Evolutionary conservation across 352 stramenopile species (phyloP).

Genomic region (Phytopythium delawarense): DNA sequence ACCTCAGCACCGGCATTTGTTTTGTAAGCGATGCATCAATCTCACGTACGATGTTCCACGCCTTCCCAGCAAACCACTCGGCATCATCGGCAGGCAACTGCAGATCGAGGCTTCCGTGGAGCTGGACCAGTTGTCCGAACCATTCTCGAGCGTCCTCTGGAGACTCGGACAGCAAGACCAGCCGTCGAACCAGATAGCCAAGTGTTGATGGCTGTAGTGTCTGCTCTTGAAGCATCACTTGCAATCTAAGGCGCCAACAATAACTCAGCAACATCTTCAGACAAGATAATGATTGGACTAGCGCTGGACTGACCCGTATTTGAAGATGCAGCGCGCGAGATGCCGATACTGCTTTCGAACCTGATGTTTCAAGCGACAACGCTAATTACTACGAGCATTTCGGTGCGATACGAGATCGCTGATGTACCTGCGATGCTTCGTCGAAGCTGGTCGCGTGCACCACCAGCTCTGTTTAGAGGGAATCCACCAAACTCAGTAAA

Average conservation of each 20-base stretch:
- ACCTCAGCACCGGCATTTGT: not conserved
- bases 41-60: constrained; percentile 67
- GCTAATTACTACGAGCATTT: not conserved
- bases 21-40: not conserved
- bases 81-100: constrained; percentile 38
- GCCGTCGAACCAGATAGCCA: constrained; percentile 52
- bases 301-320: constrained; percentile 30
- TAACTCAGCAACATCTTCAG: not conserved
- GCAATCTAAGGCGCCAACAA: constrained; percentile 29
- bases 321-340: constrained; percentile 62
- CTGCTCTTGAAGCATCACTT: constrained; percentile 49
- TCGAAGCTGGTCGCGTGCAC: not conserved
- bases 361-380: constrained; percentile 20
- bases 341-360: constrained; percentile 43
- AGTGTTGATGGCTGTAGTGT: constrained; percentile 27
- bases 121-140: constrained; percentile 1
- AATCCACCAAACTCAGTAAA: not conserved
- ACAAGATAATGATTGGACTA: not conserved
- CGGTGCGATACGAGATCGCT: not conserved
- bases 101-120: constrained; percentile 36
- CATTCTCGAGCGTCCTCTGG: not conserved
- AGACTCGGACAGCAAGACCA: not conserved
- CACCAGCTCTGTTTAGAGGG: not conserved
- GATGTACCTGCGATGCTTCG: not conserved
- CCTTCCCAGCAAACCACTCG: constrained; percentile 73